Evolutionary conservation across 148 eudicot species (phyloP), one percentile per base, ranked within the genome.

Genomic region (Fagopyrum tataricum): DNA sequence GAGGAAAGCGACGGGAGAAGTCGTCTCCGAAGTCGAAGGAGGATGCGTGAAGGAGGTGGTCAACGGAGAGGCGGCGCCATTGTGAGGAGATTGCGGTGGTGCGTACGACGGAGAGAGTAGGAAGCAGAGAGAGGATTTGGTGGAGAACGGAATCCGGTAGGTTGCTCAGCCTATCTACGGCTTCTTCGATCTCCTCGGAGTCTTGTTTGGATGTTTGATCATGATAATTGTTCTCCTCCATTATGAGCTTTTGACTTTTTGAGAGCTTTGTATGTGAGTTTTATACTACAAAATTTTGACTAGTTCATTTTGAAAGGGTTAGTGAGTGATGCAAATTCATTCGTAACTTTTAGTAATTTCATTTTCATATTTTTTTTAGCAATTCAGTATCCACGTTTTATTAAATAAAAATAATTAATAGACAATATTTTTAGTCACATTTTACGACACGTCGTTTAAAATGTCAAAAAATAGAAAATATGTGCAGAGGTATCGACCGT

Each of bases 61-160:
- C 78, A 15, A 59, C 23, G 44, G 76, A 18, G 21, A 81, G 66
- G 44, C 67, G 46, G 55, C 69, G 66, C 76, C 78, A 81, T 47
- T 61, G 74, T 21, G 44, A 71, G 1, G 83, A 81, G 21, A 81
- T 48, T 24, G 73, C 66, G 20, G 80, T 64, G 41, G 76, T 7
- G 0, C 40, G 40, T 20, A 81, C 46, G 4, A 77, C 73, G 8
- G 70, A 64, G 75, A 77, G 78, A 12, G 76, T 77, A 2, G 83
- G 62, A 37, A 74, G 46, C 13, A 70, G 17, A 11, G 83, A 77
- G 7, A 81, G 70, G 31, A 81, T 77, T 11, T 17, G 76, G 75
- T 77, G 72, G 21, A 81, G 78, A 39, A 81, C 31, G 39, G 78
- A 74, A 66, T 81, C 73, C 0, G 83, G 83, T 13, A 81, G 56